Percentiles rank a stretch among this genome's conserved stretches.
These are phyloP conservation scores for Verticillium isaacii DNA, from an alignment of 2,329 filamentous ascomycete genomes.

Conservation along the genomic window DNA sequence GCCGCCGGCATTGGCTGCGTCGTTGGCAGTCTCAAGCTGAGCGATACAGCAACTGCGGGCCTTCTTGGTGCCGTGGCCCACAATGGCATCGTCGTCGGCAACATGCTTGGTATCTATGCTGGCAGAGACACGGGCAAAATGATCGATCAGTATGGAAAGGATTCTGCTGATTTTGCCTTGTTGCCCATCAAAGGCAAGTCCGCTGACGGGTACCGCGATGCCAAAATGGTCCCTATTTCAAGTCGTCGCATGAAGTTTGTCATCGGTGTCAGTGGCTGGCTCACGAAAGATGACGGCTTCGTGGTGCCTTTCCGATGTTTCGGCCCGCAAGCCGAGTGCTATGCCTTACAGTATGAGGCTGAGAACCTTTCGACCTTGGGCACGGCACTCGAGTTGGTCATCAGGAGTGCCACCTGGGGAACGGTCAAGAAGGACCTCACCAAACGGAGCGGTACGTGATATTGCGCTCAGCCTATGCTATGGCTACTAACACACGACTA, in stretches of 20 bases:
- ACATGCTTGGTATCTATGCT: constrained; percentile 88
- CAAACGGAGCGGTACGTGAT: constrained; percentile 39
- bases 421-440: constrained; percentile 53
- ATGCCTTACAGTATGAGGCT: constrained; percentile 79
- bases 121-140: constrained; percentile 77
- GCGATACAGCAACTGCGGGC: constrained; percentile 67
- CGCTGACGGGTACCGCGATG: constrained; percentile 38
- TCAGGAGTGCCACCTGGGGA: constrained; percentile 77
- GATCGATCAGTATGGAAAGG: constrained; percentile 81
- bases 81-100: constrained; percentile 73
- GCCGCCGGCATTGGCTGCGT: constrained; percentile 75
- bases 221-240: constrained; percentile 45
- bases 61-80: constrained; percentile 78
- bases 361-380: constrained; percentile 74
- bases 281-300: constrained; percentile 68
- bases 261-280: constrained; percentile 78
- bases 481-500: background rate
- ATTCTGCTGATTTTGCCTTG: constrained; percentile 86
- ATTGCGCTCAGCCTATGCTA: background rate
- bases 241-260: constrained; percentile 73
- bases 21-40: constrained; percentile 72
- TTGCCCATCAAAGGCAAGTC: constrained; percentile 60
- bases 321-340: constrained; percentile 65
- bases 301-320: constrained; percentile 73
- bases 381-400: constrained; percentile 68